These are phyloP conservation scores for Meyerozyma smithsonii DNA, from an alignment of 1,139 yeast species.

Conservation along the genomic window DNA sequence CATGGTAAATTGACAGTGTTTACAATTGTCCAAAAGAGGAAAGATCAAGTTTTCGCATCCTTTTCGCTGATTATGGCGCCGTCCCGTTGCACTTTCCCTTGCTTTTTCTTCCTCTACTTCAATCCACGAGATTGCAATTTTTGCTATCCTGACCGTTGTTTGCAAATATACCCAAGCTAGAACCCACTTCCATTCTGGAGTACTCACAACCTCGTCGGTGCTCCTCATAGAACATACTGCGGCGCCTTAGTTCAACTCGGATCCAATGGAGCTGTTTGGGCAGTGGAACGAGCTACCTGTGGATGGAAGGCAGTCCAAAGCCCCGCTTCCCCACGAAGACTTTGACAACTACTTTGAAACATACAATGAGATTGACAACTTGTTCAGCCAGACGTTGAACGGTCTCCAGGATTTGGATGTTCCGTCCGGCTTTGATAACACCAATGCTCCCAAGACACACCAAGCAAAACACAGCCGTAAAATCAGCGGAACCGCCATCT, in stretches of 20 bases:
- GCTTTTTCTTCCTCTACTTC: constrained; percentile 1
- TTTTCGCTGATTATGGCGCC: constrained; percentile 4
- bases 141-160: constrained; percentile 8
- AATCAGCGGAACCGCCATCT: constrained; percentile 59
- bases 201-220: constrained; percentile 5
- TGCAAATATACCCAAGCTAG: constrained; percentile 1
- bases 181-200: background rate
- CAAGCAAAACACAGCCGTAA: constrained; percentile 31
- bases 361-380: constrained; percentile 35
- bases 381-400: constrained; percentile 40
- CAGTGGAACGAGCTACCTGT: constrained; percentile 26
- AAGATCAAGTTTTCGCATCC: constrained; percentile 11
- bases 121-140: constrained; percentile 6
- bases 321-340: constrained; percentile 42
- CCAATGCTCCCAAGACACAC: constrained; percentile 4
- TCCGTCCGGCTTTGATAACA: constrained; percentile 23
- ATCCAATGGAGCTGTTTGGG: constrained; percentile 20
- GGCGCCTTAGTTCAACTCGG: background rate
- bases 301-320: constrained; percentile 13
- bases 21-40: constrained; percentile 19
- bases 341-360: constrained; percentile 34
- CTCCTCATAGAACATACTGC: constrained; percentile 4
- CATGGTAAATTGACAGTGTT: constrained; percentile 11
- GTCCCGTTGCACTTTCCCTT: background rate
- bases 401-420: constrained; percentile 52